phyloP scores from a whole-genome alignment of 1,284 basidiomycete genomes.

The Psilocybe mexicana region DNA sequence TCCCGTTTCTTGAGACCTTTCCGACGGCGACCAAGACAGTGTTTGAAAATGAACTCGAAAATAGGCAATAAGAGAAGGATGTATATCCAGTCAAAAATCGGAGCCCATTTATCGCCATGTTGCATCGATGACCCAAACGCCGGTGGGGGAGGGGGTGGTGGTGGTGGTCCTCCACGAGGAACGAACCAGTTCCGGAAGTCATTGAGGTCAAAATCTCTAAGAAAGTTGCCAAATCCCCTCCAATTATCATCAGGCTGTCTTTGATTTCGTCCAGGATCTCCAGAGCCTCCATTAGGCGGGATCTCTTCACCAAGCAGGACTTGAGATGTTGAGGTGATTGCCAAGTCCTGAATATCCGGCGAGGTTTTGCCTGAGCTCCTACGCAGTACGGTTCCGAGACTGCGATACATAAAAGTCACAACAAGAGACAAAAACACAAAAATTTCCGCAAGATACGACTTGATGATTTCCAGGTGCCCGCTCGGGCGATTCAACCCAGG shows the following conservation, averaged over 20 bases:
- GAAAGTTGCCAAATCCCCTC: background rate
- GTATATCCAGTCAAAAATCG: background rate
- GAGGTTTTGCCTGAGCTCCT: too few species aligned
- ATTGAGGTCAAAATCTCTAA: background rate
- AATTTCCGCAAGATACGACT: too few species aligned
- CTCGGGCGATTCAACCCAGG: too few species aligned
- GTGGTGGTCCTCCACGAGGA: constrained; percentile 4
- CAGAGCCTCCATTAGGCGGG: too few species aligned
- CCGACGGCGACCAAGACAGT: background rate
- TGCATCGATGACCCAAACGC: background rate
- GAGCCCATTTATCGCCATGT: background rate
- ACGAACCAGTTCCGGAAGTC: background rate
- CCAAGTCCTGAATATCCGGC: too few species aligned
- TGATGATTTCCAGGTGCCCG: too few species aligned
- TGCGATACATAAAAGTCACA: too few species aligned
- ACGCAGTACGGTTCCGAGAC: too few species aligned
- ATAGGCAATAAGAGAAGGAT: constrained; percentile 1
- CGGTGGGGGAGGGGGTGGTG: constrained; percentile 7
- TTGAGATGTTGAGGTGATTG: too few species aligned
- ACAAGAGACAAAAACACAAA: too few species aligned
- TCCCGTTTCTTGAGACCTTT: background rate
- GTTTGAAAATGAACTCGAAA: background rate
- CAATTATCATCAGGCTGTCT: background rate
- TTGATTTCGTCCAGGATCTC: too few species aligned
- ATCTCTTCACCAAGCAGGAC: too few species aligned